Conservation (phyloP, 2,329 filamentous ascomycete genomes). For the Colletotrichum sp. region DNA sequence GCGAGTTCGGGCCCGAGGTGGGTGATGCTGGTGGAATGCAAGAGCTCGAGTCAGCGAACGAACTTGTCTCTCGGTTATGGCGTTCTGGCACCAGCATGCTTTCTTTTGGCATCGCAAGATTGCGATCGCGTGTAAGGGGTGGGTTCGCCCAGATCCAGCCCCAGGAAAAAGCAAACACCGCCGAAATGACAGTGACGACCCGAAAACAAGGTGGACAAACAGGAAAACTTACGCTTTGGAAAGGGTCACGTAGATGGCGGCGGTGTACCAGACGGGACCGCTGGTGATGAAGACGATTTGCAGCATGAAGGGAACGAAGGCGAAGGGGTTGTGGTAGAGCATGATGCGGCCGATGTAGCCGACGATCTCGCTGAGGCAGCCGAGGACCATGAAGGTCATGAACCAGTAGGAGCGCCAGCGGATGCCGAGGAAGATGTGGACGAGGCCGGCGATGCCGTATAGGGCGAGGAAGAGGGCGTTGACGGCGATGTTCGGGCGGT, state of each 20-base stretch:
- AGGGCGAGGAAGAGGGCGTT: slow-evolving; percentile 48
- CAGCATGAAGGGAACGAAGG: slow-evolving; percentile 65
- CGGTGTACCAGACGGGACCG: slow-evolving; percentile 55
- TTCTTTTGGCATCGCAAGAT: background rate
- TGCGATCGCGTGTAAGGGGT: background rate
- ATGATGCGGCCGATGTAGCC: slow-evolving; percentile 68
- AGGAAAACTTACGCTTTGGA: slow-evolving; percentile 36
- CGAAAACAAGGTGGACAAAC: background rate
- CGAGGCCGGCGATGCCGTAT: slow-evolving; percentile 50
- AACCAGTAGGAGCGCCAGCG: slow-evolving; percentile 54
- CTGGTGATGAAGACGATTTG: slow-evolving; percentile 67
- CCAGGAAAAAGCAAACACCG: background rate
- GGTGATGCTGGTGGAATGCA: slow-evolving; percentile 36
- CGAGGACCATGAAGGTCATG: slow-evolving; percentile 57
- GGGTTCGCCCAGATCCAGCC: background rate
- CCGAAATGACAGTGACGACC: background rate
- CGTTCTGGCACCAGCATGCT: background rate
- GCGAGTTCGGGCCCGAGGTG: slow-evolving; percentile 41
- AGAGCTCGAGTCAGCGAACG: background rate
- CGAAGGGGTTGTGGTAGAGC: slow-evolving; percentile 63
- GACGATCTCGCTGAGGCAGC: slow-evolving; percentile 62
- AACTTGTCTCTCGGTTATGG: background rate
- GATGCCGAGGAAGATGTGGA: slow-evolving; percentile 51
- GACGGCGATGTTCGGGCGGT: slow-evolving; percentile 48
- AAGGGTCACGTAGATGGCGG: slow-evolving; percentile 71